A percentile compares a stretch with the other conserved stretches of the same genome.
These are phyloP conservation scores for Sporopachydermia lactativora DNA, from an alignment of 805 yeast genomes.

Conservation along the genomic window DNA sequence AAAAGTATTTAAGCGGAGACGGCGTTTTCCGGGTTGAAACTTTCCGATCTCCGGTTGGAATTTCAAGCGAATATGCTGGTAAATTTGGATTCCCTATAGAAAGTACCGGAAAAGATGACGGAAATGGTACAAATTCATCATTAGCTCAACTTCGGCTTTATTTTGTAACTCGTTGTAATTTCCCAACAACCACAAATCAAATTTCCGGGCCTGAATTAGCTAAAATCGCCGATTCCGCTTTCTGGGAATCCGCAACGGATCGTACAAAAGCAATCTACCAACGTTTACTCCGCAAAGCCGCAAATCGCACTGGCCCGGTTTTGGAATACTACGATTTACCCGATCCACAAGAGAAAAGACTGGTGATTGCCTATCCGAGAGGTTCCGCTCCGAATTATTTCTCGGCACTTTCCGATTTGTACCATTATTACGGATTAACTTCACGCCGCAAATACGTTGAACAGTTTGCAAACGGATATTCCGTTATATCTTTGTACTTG, in stretches of 20 bases:
- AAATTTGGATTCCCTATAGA: no score
- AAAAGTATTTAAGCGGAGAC: slow-evolving; percentile 40
- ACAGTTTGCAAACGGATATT: slow-evolving; percentile 79
- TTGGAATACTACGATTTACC: slow-evolving; percentile 76
- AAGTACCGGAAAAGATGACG: slow-evolving; percentile 9
- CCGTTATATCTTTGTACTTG: slow-evolving; percentile 78
- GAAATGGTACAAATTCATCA: slow-evolving; percentile 21
- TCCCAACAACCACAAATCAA: slow-evolving; percentile 20
- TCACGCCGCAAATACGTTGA: slow-evolving; percentile 88
- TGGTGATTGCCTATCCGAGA: slow-evolving; percentile 79
- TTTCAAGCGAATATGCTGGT: slow-evolving; percentile 10
- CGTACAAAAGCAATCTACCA: slow-evolving; percentile 73
- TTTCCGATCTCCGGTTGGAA: slow-evolving; percentile 46
- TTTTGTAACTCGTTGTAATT: slow-evolving; percentile 69
- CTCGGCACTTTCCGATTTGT: slow-evolving; percentile 74
- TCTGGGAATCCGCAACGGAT: slow-evolving; percentile 59
- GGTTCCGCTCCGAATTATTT: slow-evolving; percentile 76
- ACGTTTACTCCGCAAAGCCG: slow-evolving; percentile 54
- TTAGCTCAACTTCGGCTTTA: slow-evolving; percentile 52
- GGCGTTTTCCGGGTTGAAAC: slow-evolving; percentile 60
- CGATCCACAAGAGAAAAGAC: slow-evolving; percentile 70
- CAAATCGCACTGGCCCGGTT: slow-evolving; percentile 76
- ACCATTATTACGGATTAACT: slow-evolving; percentile 74
- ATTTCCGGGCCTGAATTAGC: slow-evolving; percentile 30
- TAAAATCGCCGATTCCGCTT: slow-evolving; percentile 64